Conservation (phyloP, 164 flowering plant species). For the Kalanchoe fedtschenkoi region DNA sequence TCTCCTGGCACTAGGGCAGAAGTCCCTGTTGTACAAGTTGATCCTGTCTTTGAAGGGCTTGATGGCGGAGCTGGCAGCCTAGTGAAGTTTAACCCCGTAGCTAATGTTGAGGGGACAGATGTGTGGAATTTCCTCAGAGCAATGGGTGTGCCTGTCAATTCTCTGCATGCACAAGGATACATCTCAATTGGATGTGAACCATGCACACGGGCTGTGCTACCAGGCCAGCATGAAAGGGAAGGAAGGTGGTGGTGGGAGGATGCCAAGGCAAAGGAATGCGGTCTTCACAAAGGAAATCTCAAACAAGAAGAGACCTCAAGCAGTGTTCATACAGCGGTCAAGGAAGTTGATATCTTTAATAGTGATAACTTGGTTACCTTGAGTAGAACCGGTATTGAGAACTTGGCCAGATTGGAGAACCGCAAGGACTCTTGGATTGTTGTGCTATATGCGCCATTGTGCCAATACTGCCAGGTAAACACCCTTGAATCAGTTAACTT, state of each 20-base stretch:
- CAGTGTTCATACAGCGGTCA: slow-evolving; percentile 18
- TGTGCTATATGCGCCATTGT: slow-evolving; percentile 86
- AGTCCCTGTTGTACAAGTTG: slow-evolving; percentile 74
- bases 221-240: slow-evolving; percentile 85
- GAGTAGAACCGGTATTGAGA: slow-evolving; percentile 61
- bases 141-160: slow-evolving; percentile 67
- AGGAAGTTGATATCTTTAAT: slow-evolving; percentile 38
- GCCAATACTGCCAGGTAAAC: slow-evolving; percentile 70
- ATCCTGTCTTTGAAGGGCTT: slow-evolving; percentile 70
- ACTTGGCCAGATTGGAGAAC: slow-evolving; percentile 42
- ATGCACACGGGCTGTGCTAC: slow-evolving; percentile 71
- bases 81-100: slow-evolving; percentile 83
- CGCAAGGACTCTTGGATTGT: slow-evolving; percentile 65
- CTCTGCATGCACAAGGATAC: slow-evolving; percentile 67
- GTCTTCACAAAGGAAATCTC: slow-evolving; percentile 79
- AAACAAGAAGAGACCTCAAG: slow-evolving; percentile 17
- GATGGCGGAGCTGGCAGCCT: slow-evolving; percentile 72
- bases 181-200: slow-evolving; percentile 85
- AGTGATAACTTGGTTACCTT: slow-evolving; percentile 31
- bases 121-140: slow-evolving; percentile 68
- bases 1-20: slow-evolving; percentile 56
- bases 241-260: slow-evolving; percentile 99
- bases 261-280: slow-evolving; percentile 82
- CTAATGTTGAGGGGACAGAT: slow-evolving; percentile 50
- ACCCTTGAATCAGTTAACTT: background rate